Evolutionary conservation across 108 stramenopile species (phyloP).

Genomic region (Nannochloropsis salina): DNA sequence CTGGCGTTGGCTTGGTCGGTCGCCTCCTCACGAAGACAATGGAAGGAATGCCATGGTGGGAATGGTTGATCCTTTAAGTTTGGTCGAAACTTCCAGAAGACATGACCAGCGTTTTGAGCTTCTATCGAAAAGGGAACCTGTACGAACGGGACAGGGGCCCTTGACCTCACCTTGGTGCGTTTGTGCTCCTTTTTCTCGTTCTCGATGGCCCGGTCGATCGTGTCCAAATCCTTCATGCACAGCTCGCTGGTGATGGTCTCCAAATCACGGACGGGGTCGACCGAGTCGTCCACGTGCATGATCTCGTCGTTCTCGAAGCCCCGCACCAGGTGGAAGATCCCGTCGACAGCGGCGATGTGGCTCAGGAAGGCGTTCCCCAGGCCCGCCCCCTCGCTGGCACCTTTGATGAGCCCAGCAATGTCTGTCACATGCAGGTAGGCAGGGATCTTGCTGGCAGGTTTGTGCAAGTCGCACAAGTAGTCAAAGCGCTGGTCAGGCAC

Average conservation of each 20-base stretch:
- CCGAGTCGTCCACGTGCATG: slow-evolving; percentile 95
- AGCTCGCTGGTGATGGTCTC: slow-evolving; percentile 96
- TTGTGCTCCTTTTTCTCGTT: slow-evolving; percentile 68
- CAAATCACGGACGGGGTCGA: slow-evolving; percentile 97
- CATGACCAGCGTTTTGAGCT: neutral
- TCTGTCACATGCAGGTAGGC: slow-evolving; percentile 92
- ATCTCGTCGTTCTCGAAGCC: slow-evolving; percentile 96
- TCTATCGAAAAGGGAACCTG: neutral
- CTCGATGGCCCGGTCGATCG: slow-evolving; percentile 61
- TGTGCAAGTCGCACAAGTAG: slow-evolving; percentile 77
- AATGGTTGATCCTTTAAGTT: neutral
- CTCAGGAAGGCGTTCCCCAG: slow-evolving; percentile 97
- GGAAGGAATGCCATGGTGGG: neutral
- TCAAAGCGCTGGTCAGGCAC: slow-evolving; percentile 98
- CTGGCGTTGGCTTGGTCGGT: too few relatives aligned
- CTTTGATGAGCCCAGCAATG: slow-evolving; percentile 96
- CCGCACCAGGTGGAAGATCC: slow-evolving; percentile 90
- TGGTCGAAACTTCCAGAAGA: neutral
- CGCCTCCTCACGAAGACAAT: neutral
- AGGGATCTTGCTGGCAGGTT: slow-evolving; percentile 67
- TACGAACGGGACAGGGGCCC: neutral
- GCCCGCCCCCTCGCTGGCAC: slow-evolving; percentile 96
- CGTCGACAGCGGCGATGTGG: slow-evolving; percentile 95
- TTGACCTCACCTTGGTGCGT: neutral
- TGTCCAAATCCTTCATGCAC: slow-evolving; percentile 76